Percentiles rank a stretch among this genome's conserved stretches.
phyloP scores from a whole-genome alignment of 371 early-diverging fungal species.

The Amoeboaphelidium protococcarum region DNA sequence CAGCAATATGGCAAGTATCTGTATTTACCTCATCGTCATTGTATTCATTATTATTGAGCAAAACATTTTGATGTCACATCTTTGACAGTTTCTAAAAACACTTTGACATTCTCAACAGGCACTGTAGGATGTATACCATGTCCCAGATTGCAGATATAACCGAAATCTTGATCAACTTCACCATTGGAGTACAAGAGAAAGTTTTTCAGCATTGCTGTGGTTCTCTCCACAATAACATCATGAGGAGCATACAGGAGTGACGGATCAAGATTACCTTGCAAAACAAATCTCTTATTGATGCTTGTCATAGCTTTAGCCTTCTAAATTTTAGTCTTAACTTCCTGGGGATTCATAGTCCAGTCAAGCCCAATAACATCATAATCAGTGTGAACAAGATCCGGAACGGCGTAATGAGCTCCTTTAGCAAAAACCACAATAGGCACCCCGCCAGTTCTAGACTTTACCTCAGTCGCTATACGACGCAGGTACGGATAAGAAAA shows the following conservation, averaged over 20 bases:
- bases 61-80: constrained; percentile 19
- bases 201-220: constrained; percentile 47
- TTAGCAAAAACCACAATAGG: constrained; percentile 24
- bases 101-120: constrained; percentile 35
- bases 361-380: neutral
- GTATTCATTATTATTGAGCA: neutral
- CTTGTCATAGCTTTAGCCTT: constrained; percentile 10
- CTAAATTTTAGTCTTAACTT: neutral
- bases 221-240: constrained; percentile 40
- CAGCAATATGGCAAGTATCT: neutral
- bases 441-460: constrained; percentile 23
- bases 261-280: constrained; percentile 94
- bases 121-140: constrained; percentile 72
- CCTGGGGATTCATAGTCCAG: neutral
- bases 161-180: no score
- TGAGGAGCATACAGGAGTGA: constrained; percentile 40
- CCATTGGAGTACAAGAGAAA: constrained; percentile 30
- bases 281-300: constrained; percentile 11
- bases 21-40: constrained; percentile 1
- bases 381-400: neutral
- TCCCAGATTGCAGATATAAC: constrained; percentile 80
- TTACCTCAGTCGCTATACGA: constrained; percentile 48
- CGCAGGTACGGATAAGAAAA: constrained; percentile 67
- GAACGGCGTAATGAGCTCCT: neutral
- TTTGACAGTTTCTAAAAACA: constrained; percentile 24